Conservation (phyloP, 225 moss, liverwort and hornwort species). For the Physcomitrium patens region DNA sequence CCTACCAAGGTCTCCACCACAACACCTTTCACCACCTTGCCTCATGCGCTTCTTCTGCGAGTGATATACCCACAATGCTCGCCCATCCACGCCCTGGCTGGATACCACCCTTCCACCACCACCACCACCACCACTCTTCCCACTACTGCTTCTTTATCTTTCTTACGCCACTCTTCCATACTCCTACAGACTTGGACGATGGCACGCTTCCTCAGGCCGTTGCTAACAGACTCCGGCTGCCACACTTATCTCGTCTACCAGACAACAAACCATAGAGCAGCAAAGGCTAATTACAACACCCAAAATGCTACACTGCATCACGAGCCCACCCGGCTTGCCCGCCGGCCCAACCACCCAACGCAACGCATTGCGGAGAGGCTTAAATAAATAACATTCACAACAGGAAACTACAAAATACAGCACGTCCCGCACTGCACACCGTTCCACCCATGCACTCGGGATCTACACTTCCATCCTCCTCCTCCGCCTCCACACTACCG, state of each 20-base stretch:
- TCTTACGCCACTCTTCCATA: slow-evolving; percentile 26
- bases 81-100: too few relatives aligned
- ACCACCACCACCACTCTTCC: too few relatives aligned
- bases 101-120: too few relatives aligned
- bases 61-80: too few relatives aligned
- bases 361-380: slow-evolving; percentile 33
- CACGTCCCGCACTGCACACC: slow-evolving; percentile 22
- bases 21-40: too few relatives aligned
- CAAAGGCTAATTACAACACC: slow-evolving; percentile 38
- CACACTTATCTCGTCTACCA: slow-evolving; percentile 40
- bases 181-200: slow-evolving; percentile 35
- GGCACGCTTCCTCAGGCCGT: slow-evolving; percentile 38
- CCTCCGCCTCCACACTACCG: too few relatives aligned
- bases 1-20: too few relatives aligned
- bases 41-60: too few relatives aligned
- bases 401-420: slow-evolving; percentile 46
- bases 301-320: slow-evolving; percentile 43
- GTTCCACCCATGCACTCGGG: too few relatives aligned
- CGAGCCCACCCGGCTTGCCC: slow-evolving; percentile 2
- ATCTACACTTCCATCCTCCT: too few relatives aligned
- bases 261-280: slow-evolving; percentile 34
- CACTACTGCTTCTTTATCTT: slow-evolving; percentile 16
- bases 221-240: slow-evolving; percentile 32
- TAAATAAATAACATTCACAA: slow-evolving; percentile 37
- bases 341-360: slow-evolving; percentile 40